These are phyloP conservation scores for Chlorella sp. DNA, from an alignment of 139 green algal genomes.

Conservation along the genomic window DNA sequence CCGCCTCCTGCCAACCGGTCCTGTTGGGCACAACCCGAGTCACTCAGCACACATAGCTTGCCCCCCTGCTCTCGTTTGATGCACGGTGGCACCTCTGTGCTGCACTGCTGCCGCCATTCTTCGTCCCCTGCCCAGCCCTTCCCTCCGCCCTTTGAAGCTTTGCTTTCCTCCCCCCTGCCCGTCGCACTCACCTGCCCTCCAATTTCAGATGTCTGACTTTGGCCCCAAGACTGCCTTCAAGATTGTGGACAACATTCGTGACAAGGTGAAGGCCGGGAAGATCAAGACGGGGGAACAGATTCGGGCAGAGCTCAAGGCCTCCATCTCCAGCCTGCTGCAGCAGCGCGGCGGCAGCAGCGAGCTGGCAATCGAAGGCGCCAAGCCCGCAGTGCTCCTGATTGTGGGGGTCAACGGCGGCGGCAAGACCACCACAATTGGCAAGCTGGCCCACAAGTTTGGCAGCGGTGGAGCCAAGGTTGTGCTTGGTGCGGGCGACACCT, in stretches of 20 bases:
- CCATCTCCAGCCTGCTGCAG: constrained; percentile 56
- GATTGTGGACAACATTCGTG: constrained; percentile 86
- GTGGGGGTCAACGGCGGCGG: constrained; percentile 98
- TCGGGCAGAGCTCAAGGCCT: constrained; percentile 46
- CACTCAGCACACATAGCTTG: neutral
- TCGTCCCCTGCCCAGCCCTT: neutral
- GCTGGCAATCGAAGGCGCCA: constrained; percentile 49
- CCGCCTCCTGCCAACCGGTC: neutral
- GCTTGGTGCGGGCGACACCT: constrained; percentile 96
- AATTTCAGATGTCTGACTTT: constrained; percentile 85
- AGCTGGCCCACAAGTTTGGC: constrained; percentile 70
- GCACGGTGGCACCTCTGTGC: neutral
- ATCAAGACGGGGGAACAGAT: constrained; percentile 72
- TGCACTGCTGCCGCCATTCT: neutral
- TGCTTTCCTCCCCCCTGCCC: neutral
- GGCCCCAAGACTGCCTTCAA: constrained; percentile 88
- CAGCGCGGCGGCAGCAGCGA: constrained; percentile 45
- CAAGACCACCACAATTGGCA: constrained; percentile 98
- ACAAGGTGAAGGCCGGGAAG: constrained; percentile 64
- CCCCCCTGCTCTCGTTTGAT: no score
- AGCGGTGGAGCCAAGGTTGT: constrained; percentile 68
- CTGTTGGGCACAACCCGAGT: neutral
- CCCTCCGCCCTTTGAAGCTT: neutral
- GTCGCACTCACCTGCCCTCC: neutral
- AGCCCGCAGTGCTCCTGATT: constrained; percentile 82